Evolutionary conservation across 2,329 filamentous ascomycete species (phyloP).

Genomic region (Verticillium zaregamsianum): DNA sequence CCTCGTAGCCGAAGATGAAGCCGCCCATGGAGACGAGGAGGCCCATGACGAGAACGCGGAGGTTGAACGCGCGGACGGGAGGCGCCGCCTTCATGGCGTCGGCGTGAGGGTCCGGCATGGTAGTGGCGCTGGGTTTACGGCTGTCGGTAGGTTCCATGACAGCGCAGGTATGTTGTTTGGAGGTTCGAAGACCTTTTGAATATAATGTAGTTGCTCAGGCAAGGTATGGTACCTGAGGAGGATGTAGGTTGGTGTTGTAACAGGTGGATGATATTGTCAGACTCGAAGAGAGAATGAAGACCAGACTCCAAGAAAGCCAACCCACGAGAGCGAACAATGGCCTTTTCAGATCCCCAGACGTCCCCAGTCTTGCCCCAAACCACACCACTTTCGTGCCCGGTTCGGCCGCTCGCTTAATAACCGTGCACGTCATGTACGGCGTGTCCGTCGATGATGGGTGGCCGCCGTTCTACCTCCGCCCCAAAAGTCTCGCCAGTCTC

Average conservation of each 20-base stretch:
- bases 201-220: background rate
- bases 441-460: background rate
- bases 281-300: background rate
- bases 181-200: background rate
- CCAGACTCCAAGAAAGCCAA: background rate
- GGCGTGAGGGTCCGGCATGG: background rate
- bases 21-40: slow-evolving; percentile 50
- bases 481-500: background rate
- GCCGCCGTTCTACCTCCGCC: background rate
- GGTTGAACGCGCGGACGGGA: slow-evolving; percentile 21
- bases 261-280: background rate
- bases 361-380: background rate
- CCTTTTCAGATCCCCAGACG: background rate
- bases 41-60: slow-evolving; percentile 43
- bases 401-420: background rate
- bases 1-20: slow-evolving; percentile 54
- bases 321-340: background rate
- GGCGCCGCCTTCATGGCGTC: background rate
- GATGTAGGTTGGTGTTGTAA: background rate
- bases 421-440: background rate
- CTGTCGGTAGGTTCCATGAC: background rate
- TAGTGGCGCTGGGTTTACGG: background rate
- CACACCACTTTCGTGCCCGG: background rate
- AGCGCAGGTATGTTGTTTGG: background rate
- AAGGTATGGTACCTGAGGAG: background rate